A percentile compares a stretch with the other conserved stretches of the same genome.
These are phyloP conservation scores for Williopsis jadinii DNA, from an alignment of 1,139 yeast genomes.

Conservation along the genomic window DNA sequence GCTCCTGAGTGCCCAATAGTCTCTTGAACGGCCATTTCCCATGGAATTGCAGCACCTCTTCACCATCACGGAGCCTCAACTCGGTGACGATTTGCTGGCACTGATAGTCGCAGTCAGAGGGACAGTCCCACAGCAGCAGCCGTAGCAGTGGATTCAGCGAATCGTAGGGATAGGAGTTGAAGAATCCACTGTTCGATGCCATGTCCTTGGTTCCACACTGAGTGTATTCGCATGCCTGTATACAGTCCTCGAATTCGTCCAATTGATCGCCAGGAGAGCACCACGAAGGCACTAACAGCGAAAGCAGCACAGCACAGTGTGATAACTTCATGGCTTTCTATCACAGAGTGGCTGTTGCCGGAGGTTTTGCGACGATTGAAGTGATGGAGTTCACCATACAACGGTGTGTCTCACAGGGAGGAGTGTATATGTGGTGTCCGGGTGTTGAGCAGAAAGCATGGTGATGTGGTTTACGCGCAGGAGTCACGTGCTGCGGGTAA, in stretches of 20 bases:
- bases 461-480: too few relatives aligned
- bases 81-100: slow-evolving; percentile 74
- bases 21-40: slow-evolving; percentile 96
- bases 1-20: slow-evolving; percentile 71
- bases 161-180: slow-evolving; percentile 28
- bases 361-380: too few relatives aligned
- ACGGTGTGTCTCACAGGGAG: too few relatives aligned
- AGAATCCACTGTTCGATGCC: slow-evolving; percentile 19
- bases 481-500: too few relatives aligned
- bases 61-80: slow-evolving; percentile 37
- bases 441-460: too few relatives aligned
- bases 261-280: slow-evolving; percentile 72
- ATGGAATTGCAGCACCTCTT: slow-evolving; percentile 74
- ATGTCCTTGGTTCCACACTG: slow-evolving; percentile 26
- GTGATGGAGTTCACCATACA: too few relatives aligned
- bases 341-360: too few relatives aligned
- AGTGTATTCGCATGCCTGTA: slow-evolving; percentile 44
- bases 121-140: slow-evolving; percentile 70
- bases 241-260: slow-evolving; percentile 62
- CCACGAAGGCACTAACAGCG: not conserved
- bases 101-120: slow-evolving; percentile 80
- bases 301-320: not conserved
- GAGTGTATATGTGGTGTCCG: too few relatives aligned
- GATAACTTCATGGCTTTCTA: too few relatives aligned
- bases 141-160: slow-evolving; percentile 27